Conservation (phyloP, 768 basidiomycete species). For the Lyophyllum atratum region DNA sequence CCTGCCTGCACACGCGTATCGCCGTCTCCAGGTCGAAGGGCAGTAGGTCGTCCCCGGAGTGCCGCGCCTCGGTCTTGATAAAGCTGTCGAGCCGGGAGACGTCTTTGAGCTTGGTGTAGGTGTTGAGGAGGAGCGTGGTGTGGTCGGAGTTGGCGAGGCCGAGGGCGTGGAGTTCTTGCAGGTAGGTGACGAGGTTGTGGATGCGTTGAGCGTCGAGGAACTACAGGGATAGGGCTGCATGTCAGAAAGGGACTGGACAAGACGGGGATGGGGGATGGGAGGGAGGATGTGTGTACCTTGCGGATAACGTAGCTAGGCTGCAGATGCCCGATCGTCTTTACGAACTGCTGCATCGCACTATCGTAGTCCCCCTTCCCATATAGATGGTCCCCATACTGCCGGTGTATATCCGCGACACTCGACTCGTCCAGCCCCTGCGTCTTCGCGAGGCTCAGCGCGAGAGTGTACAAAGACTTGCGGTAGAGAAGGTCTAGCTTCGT, state of each 20-base stretch:
- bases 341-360: constrained; percentile 88
- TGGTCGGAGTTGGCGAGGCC: constrained; percentile 95
- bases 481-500: constrained; percentile 89
- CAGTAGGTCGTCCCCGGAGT: constrained; percentile 51
- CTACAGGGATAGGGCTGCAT: constrained; percentile 44
- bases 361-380: constrained; percentile 93
- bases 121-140: constrained; percentile 94
- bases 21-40: constrained; percentile 98
- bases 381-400: constrained; percentile 88
- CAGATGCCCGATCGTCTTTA: constrained; percentile 85
- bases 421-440: constrained; percentile 73
- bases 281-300: constrained; percentile 57
- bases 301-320: constrained; percentile 97
- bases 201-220: constrained; percentile 97
- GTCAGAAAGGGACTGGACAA: background rate
- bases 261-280: background rate
- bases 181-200: constrained; percentile 91
- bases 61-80: constrained; percentile 82
- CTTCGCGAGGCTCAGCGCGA: constrained; percentile 83
- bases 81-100: constrained; percentile 86
- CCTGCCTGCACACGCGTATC: constrained; percentile 94
- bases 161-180: constrained; percentile 90
- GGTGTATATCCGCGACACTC: constrained; percentile 85
- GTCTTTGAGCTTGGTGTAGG: constrained; percentile 96
- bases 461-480: constrained; percentile 70